These are phyloP conservation scores for Colletotrichum sp. DNA, from an alignment of 2,329 filamentous ascomycete species.

Conservation along the genomic window DNA sequence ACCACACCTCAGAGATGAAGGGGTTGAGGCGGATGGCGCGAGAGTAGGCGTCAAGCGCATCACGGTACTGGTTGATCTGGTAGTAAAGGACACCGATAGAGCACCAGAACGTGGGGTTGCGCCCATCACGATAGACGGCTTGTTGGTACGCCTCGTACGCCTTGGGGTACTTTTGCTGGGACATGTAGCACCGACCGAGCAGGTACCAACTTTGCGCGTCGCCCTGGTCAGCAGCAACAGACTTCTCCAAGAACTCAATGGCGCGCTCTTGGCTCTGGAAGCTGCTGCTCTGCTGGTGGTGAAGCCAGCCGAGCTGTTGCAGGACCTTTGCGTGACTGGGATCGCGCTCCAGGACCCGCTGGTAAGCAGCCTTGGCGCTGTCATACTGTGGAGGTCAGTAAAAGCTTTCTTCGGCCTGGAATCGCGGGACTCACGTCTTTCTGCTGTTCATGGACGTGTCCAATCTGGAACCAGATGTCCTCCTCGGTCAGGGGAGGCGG, in stretches of 20 bases:
- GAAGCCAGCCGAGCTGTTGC: slow-evolving; percentile 96
- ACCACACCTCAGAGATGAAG: slow-evolving; percentile 99
- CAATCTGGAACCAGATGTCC: slow-evolving; percentile 99
- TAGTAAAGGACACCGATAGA: slow-evolving; percentile 99
- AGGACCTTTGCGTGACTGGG: slow-evolving; percentile 97
- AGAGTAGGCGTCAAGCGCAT: slow-evolving; percentile 96
- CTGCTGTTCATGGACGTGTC: slow-evolving; percentile 97
- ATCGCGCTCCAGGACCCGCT: slow-evolving; percentile 90
- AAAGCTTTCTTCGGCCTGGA: not conserved
- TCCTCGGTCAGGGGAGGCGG: slow-evolving; percentile 93
- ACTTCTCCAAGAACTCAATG: slow-evolving; percentile 97
- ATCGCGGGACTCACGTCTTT: slow-evolving; percentile 79
- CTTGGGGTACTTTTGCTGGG: slow-evolving; percentile 97
- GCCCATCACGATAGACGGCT: slow-evolving; percentile 95
- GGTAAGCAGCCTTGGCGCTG: slow-evolving; percentile 89
- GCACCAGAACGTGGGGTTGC: slow-evolving; percentile 99
- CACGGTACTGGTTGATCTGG: slow-evolving; percentile 99
- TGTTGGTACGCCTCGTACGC: slow-evolving; percentile 99
- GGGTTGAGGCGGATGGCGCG: slow-evolving; percentile 95
- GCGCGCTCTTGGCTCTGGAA: slow-evolving; percentile 94
- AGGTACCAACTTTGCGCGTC: slow-evolving; percentile 99
- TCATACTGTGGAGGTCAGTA: slow-evolving; percentile 72
- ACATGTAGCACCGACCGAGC: slow-evolving; percentile 98
- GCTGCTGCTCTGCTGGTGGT: slow-evolving; percentile 92
- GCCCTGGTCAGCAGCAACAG: slow-evolving; percentile 88